Evolutionary conservation across 2,329 filamentous ascomycete genomes (phyloP).

Genomic region (Alternaria sp.): DNA sequence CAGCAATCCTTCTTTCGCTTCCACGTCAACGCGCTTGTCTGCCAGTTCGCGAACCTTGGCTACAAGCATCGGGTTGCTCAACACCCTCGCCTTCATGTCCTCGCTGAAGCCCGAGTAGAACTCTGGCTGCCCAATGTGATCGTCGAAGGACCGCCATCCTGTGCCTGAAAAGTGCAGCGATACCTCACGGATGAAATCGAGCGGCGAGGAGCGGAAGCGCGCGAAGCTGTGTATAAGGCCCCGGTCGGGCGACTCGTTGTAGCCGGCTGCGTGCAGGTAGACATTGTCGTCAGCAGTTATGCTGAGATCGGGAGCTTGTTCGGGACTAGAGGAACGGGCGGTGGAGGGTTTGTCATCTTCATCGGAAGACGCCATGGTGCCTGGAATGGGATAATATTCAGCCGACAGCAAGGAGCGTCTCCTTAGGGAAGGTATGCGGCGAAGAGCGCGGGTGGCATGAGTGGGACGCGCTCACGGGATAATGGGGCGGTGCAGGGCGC

Average conservation of each 20-base stretch:
- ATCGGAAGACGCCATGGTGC: constrained; percentile 28
- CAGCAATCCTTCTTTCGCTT: constrained; percentile 76
- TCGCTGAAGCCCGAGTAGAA: constrained; percentile 94
- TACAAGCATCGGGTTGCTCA: constrained; percentile 79
- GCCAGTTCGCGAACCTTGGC: constrained; percentile 80
- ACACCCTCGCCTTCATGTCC: constrained; percentile 81
- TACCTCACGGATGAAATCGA: constrained; percentile 90
- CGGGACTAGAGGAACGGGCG: constrained; percentile 21
- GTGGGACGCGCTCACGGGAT: neutral
- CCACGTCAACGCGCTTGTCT: constrained; percentile 74
- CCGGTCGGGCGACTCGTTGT: constrained; percentile 64
- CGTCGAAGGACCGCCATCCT: constrained; percentile 94
- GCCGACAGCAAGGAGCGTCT: constrained; percentile 7
- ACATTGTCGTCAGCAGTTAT: constrained; percentile 57
- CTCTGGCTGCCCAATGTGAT: constrained; percentile 87
- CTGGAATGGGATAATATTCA: neutral
- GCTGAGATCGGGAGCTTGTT: constrained; percentile 56
- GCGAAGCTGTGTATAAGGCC: constrained; percentile 84
- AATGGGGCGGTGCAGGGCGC: neutral
- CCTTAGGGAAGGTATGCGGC: constrained; percentile 4
- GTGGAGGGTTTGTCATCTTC: constrained; percentile 22
- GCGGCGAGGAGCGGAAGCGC: constrained; percentile 77
- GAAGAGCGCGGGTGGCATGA: constrained; percentile 6
- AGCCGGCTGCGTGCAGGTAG: constrained; percentile 56
- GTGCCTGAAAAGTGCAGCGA: constrained; percentile 91